Evolutionary conservation across 2,329 filamentous ascomycete genomes (phyloP), one percentile per base, ranked within the genome.

Genomic region (Hortaea werneckii): DNA sequence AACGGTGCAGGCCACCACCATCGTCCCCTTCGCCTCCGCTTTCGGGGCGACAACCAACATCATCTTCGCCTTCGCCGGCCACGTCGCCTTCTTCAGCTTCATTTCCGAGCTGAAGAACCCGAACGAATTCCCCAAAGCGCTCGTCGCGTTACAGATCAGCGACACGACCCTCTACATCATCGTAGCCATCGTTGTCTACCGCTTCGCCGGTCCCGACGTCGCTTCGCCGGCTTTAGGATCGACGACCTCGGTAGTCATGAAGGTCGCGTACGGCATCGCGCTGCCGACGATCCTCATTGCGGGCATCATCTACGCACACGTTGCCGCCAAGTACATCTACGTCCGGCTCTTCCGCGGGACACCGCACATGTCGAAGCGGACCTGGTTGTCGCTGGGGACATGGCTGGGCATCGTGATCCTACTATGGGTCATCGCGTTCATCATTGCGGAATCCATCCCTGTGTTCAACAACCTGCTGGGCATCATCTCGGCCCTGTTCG

Each of bases 201-300:
- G 75, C 47, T 85, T 73, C 54, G 76, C 75, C 3, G 82, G 83
- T 0, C 67, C 71, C 0, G 63, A 71, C 12, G 80, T 85, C 0
- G 69, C 72, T 1, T 80, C 78, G 0, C 83, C 83, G 0, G 82
- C 83, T 0, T 70, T 86, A 1, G 77, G 78, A 5, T 82, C 80
- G 0, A 75, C 80, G 5, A 70, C 71, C 1, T 60, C 61, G 0
- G 53, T 74, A 0, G 65, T 84, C 29, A 69, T 72, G 39, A 85
- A 83, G 60, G 66, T 81, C 8, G 79, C 81, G 10, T 86, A 79
- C 65, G 83, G 80, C 20, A 70, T 86, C 47, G 82, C 82, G 0
- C 70, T 83, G 5, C 82, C 82, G 6, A 85, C 83, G 45, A 85
- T 85, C 44, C 68, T 85, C 43, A 77, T 86, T 42, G 79, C 81